phyloP scores from a whole-genome alignment of 1,139 yeast species.

The Diutina siamensis region DNA sequence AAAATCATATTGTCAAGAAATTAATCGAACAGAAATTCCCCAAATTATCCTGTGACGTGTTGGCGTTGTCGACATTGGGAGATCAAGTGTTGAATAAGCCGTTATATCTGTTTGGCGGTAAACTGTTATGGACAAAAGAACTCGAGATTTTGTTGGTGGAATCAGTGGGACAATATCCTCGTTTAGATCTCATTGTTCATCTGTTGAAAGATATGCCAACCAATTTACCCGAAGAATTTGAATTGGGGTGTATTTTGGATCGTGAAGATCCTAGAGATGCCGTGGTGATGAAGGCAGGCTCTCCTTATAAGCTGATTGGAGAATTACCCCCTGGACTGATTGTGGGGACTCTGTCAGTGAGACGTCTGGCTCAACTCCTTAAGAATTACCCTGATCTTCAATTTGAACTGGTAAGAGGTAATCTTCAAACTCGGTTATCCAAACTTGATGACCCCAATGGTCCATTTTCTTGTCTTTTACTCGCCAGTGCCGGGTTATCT shows the following conservation, averaged over 20 bases:
- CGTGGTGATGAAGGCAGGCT: constrained; percentile 62
- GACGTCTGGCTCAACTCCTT: constrained; percentile 66
- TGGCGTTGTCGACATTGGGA: constrained; percentile 79
- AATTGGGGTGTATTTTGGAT: constrained; percentile 73
- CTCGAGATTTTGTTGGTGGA: constrained; percentile 66
- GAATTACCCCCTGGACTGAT: constrained; percentile 80
- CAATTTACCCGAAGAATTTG: constrained; percentile 77
- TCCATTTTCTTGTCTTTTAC: constrained; percentile 61
- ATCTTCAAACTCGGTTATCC: constrained; percentile 65
- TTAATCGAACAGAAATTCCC: constrained; percentile 52
- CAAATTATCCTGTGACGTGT: constrained; percentile 46
- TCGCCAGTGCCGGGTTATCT: constrained; percentile 87
- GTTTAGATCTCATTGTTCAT: constrained; percentile 84
- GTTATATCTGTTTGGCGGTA: constrained; percentile 89
- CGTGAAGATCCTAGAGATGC: constrained; percentile 93
- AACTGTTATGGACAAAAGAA: constrained; percentile 93
- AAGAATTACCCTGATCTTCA: constrained; percentile 30
- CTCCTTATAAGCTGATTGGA: constrained; percentile 47
- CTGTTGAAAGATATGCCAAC: constrained; percentile 96
- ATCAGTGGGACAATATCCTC: constrained; percentile 49
- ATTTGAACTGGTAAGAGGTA: constrained; percentile 78
- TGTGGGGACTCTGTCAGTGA: constrained; percentile 89
- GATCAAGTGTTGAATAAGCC: constrained; percentile 82
- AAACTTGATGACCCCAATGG: constrained; percentile 63
- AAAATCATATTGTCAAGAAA: constrained; percentile 64